Base-by-base conservation (phyloP, 2,329 filamentous ascomycete species). In the Plectosphaerella plurivora region DNA sequence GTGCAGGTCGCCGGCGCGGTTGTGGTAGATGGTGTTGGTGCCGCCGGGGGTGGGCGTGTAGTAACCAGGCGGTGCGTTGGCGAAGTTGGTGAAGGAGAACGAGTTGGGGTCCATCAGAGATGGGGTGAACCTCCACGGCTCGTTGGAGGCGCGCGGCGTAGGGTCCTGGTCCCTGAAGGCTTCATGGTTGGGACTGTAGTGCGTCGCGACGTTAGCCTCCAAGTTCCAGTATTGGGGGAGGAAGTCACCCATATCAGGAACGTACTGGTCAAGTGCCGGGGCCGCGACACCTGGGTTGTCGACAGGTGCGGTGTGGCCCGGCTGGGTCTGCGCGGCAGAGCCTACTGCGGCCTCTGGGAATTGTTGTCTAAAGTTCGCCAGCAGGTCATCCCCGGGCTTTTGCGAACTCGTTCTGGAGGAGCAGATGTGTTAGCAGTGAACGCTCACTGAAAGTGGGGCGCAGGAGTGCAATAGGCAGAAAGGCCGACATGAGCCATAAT, bases 11-110 rank as follows among this genome's bases (percentile, higher is more conserved):
- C 90, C 89, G 37, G 90, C 88, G 68, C 92, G 89, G 49, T 81
- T 83, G 65, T 95, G 90, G 65, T 91, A 95, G 58, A 93, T 72
- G 16, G 88, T 88, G 64, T 88, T 90, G 57, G 85, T 87, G 45
- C 88, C 88, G 57, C 88, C 89, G 2, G 91, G 88, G 1, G 90
- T 95, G 2, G 92, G 89, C 8, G 91, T 92, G 70, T 96, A 97
- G 70, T 94, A 94, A 14, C 87, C 89, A 15, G 88, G 82, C 45
- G 87, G 82, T 58, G 92, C 88, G 68, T 89, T 90, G 58, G 87
- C 84, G 64, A 96, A 93, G 52, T 80, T 79, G 54, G 84, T 79
- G 70, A 96, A 97, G 22, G 84, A 83, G 67, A 90, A 90, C 28
- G 89, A 88, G 67, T 87, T 91, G 16, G 91, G 85, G 65, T 97